Evolutionary conservation across 805 yeast species (phyloP).

Genomic region (Candida xiaguanensis): DNA sequence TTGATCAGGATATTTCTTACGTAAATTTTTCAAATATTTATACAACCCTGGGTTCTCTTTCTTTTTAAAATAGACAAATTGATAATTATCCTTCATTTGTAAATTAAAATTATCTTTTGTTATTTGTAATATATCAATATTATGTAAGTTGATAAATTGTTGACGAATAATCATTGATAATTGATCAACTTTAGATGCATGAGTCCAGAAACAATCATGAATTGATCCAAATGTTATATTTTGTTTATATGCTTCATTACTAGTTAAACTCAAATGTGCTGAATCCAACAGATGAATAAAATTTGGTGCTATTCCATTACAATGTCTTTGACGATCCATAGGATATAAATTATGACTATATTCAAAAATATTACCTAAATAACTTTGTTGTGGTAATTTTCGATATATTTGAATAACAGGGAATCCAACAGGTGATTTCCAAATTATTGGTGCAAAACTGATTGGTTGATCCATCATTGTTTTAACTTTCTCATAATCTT

Average conservation of each 20-base stretch:
- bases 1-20: conserved; percentile 8
- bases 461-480: conserved; percentile 16
- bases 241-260: conserved; percentile 17
- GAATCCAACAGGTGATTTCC: conserved; percentile 40
- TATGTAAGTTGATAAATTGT: conserved; percentile 33
- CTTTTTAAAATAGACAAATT: conserved; percentile 30
- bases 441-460: conserved; percentile 33
- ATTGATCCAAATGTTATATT: conserved; percentile 33
- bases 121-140: conserved; percentile 20
- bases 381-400: conserved; percentile 15
- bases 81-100: conserved; percentile 22
- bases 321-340: conserved; percentile 26
- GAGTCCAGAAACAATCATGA: conserved; percentile 45
- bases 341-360: conserved; percentile 15
- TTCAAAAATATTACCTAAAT: conserved; percentile 1
- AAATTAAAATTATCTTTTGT: conserved; percentile 24
- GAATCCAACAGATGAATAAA: conserved; percentile 43
- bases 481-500: neutral
- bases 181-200: conserved; percentile 25
- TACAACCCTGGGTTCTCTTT: conserved; percentile 12
- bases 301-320: conserved; percentile 40
- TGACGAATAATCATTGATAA: conserved; percentile 27
- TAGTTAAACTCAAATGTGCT: conserved; percentile 35
- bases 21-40: conserved; percentile 4
- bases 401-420: conserved; percentile 38